Conservation (phyloP, 768 basidiomycete genomes). For the Podaxis sp. region DNA sequence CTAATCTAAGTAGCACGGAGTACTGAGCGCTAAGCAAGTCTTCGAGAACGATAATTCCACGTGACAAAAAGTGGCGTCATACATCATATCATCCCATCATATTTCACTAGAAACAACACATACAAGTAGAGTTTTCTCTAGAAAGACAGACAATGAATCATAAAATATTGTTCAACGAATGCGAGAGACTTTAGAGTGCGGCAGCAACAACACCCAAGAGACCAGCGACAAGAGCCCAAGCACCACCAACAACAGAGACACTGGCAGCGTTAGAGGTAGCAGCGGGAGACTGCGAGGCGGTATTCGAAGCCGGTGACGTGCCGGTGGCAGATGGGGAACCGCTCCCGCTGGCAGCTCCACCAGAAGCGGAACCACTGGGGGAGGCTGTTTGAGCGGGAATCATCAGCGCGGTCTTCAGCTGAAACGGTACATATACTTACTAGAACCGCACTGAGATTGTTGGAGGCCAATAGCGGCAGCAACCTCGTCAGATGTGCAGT, state of each 20-base stretch:
- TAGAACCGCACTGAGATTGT: slow-evolving; percentile 17
- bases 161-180: not conserved
- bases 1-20: too few species aligned
- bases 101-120: not conserved
- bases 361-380: slow-evolving; percentile 7
- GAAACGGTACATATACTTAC: slow-evolving; percentile 13
- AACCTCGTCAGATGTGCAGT: slow-evolving; percentile 21
- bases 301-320: not conserved
- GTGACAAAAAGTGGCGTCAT: too few species aligned
- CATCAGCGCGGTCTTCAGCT: slow-evolving; percentile 2
- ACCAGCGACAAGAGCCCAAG: slow-evolving; percentile 5
- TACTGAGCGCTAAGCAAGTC: too few species aligned
- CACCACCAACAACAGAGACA: slow-evolving; percentile 4
- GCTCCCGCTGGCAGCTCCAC: not conserved
- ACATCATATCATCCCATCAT: not conserved
- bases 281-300: not conserved
- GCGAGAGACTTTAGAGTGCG: not conserved
- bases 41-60: too few species aligned
- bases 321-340: not conserved
- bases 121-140: not conserved
- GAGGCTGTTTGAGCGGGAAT: slow-evolving; percentile 16
- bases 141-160: not conserved
- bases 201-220: not conserved
- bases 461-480: slow-evolving; percentile 20
- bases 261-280: slow-evolving; percentile 8